Base-by-base conservation (phyloP, 371 early-diverging fungal species). In the Mucor sp. region DNA sequence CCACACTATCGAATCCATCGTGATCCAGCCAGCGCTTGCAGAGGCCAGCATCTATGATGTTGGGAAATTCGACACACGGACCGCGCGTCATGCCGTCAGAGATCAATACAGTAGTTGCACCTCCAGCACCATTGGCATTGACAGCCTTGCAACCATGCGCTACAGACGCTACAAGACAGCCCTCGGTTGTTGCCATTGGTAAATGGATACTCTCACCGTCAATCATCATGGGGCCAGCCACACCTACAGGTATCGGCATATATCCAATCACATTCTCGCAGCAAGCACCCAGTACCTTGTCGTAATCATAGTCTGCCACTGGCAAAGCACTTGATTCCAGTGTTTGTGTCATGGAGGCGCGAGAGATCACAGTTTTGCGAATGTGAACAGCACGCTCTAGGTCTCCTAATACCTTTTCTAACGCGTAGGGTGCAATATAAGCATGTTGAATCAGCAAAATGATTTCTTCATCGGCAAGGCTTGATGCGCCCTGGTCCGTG, bases 101-200 rank as follows among this genome's bases (percentile, higher is more conserved):
- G 14, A 89, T 88, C 21, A 97, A 72, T n/a, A 93, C 91, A 7
- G 96, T 95, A 8, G 77, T 79, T 5, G 95, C 92, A 23, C 37
- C 37, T 14, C 14, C 14, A 41, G 89, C 92, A 23, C 37, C 37
- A 37, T 37, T 37, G 44, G 89, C 85, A 68, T 92, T 92, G 67
- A 98, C 95, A 15, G 97, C 96, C 80, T 98, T 98, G 79, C 97
- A 96, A 8, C 99, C 99, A 60, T 98, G 90, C n/a, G 94, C 90
- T 21, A 96, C 90, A 41, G 97, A 96, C 8, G 99, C 99, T n/a
- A 98, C 91, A 62, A 98, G 77, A 58, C 91, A 91, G 25, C 99
- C 99, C 78, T 98, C 99, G 5, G 98, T 98, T 2, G 99, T 98
- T 14, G 97, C 95, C 97, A 98, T 97, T 14, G 99, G 99, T 9